Conservation (phyloP, 768 basidiomycete genomes). For the Rhizopogon vinicolor region DNA sequence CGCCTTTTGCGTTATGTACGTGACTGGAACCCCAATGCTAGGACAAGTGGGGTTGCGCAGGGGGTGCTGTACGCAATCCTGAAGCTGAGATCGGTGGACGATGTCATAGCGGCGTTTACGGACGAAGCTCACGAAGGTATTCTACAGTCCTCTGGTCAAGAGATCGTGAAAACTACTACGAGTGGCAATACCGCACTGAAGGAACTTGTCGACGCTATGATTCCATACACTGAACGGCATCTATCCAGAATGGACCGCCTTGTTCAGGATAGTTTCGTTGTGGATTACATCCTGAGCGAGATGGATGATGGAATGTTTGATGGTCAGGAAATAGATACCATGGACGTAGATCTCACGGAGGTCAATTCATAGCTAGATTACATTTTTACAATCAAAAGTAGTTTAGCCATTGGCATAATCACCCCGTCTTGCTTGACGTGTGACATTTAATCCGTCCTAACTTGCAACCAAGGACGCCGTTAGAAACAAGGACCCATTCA, state of each 20-base stretch:
- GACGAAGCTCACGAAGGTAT: slow-evolving; percentile 12
- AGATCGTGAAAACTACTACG: slow-evolving; percentile 20
- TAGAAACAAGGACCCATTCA: slow-evolving; percentile 69
- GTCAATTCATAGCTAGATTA: background rate
- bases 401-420: slow-evolving; percentile 1
- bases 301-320: slow-evolving; percentile 81
- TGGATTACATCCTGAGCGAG: slow-evolving; percentile 85
- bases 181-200: slow-evolving; percentile 38
- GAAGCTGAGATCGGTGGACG: slow-evolving; percentile 69
- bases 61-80: slow-evolving; percentile 75
- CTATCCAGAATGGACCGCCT: slow-evolving; percentile 78
- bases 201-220: slow-evolving; percentile 78
- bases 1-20: slow-evolving; percentile 78
- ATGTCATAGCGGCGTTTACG: slow-evolving; percentile 64
- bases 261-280: slow-evolving; percentile 92
- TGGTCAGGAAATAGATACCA: slow-evolving; percentile 37
- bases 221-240: slow-evolving; percentile 96
- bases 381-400: slow-evolving; percentile 12
- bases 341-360: slow-evolving; percentile 32
- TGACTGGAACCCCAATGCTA: slow-evolving; percentile 95
- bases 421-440: background rate
- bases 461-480: slow-evolving; percentile 67
- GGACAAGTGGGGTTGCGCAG: slow-evolving; percentile 84
- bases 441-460: slow-evolving; percentile 35
- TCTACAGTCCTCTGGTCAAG: slow-evolving; percentile 20